phyloP scores from a whole-genome alignment of 164 flowering plant species.

The Nymphaea thermarum region DNA sequence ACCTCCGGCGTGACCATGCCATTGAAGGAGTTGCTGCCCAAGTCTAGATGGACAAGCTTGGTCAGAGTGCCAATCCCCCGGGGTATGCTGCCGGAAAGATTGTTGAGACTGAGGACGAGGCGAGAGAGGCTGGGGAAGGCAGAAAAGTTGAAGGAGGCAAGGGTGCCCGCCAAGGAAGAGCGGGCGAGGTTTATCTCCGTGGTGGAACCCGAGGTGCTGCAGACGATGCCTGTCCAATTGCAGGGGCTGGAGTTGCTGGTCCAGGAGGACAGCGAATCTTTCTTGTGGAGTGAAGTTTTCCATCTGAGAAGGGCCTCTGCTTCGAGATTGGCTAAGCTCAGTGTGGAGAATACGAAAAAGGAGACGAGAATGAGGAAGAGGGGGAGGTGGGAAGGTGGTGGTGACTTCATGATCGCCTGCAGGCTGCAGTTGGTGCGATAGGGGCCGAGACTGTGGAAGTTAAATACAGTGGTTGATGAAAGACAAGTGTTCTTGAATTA shows the following conservation, averaged over 20 bases:
- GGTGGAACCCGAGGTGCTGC: slow-evolving; percentile 14
- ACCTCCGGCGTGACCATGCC: slow-evolving; percentile 19
- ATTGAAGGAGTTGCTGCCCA: slow-evolving; percentile 21
- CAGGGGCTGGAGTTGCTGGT: slow-evolving; percentile 19
- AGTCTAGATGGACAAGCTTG: slow-evolving; percentile 15
- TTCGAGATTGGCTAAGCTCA: slow-evolving; percentile 10
- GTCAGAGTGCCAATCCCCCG: slow-evolving; percentile 15
- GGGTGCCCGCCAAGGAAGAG: slow-evolving; percentile 18
- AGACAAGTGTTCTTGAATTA: too few species aligned
- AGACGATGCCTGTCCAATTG: slow-evolving; percentile 31
- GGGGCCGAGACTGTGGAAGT: too few species aligned
- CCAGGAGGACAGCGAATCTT: slow-evolving; percentile 24
- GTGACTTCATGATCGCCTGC: background rate
- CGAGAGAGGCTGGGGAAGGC: slow-evolving; percentile 23
- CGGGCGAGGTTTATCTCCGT: slow-evolving; percentile 11
- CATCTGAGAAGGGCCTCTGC: slow-evolving; percentile 27
- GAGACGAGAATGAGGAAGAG: slow-evolving; percentile 2
- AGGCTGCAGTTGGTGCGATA: too few species aligned
- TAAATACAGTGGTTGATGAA: too few species aligned
- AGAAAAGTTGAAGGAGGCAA: slow-evolving; percentile 21
- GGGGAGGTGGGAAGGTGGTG: background rate
- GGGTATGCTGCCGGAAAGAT: slow-evolving; percentile 22
- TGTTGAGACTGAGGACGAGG: slow-evolving; percentile 23
- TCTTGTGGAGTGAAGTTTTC: slow-evolving; percentile 16
- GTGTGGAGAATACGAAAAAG: background rate